phyloP scores from a whole-genome alignment of 257 asterid genomes.

The Eustoma russellianum region DNA sequence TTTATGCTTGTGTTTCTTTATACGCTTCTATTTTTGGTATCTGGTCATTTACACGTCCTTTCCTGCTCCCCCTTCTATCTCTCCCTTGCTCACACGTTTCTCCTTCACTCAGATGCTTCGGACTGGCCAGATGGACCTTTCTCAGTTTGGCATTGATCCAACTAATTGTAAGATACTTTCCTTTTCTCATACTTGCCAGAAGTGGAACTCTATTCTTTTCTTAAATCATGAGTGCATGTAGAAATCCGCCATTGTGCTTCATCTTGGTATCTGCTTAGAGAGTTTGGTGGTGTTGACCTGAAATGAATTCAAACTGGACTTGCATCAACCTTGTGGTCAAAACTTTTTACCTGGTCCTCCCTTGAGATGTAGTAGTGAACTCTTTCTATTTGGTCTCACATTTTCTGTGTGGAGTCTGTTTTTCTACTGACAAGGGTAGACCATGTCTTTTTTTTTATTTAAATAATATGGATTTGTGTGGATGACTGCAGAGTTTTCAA shows the following conservation, averaged over 20 bases:
- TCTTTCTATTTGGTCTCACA: no score
- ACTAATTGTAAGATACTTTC: constrained; percentile 50
- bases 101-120: constrained; percentile 58
- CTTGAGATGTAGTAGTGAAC: no score
- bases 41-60: constrained; percentile 9
- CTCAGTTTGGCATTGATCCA: constrained; percentile 91
- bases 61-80: constrained; percentile 12
- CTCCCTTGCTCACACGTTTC: no score
- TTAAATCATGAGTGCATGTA: background rate
- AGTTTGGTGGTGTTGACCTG: no score
- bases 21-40: background rate
- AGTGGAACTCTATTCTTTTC: background rate
- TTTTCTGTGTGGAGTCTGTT: no score
- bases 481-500: no score
- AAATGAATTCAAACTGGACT: no score
- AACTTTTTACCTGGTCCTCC: no score
- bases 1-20: background rate
- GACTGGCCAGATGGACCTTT: constrained; percentile 81
- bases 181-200: background rate
- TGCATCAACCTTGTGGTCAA: no score
- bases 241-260: background rate
- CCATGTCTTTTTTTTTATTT: no score
- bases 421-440: no score
- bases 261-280: background rate
- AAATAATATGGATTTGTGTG: no score